A percentile compares a stretch with the other conserved stretches of the same genome.
Evolutionary conservation across 2,329 filamentous ascomycete species (phyloP).

Genomic region (Claviceps lovelessii): DNA sequence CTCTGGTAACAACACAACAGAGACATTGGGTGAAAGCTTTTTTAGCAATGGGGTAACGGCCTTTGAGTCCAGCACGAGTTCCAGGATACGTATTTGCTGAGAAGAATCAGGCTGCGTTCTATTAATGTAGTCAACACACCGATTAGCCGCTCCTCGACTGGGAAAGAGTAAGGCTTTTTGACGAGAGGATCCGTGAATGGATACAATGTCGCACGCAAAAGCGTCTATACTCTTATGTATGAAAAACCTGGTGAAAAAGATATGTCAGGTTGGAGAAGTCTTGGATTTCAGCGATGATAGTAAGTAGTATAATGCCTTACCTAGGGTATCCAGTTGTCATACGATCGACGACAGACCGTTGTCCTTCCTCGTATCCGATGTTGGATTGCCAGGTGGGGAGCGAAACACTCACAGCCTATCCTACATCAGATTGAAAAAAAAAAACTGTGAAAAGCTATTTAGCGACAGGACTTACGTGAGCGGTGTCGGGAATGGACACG

Average conservation of each 20-base stretch:
- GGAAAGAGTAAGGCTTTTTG: conserved; percentile 75
- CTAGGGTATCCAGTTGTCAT: conserved; percentile 87
- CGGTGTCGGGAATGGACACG: conserved; percentile 63
- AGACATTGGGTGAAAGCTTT: conserved; percentile 45
- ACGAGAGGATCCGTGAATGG: conserved; percentile 44
- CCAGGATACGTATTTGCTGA: conserved; percentile 39
- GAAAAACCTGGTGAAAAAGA: conserved; percentile 59
- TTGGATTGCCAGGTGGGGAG: conserved; percentile 87
- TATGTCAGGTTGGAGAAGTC: not conserved
- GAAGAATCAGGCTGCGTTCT: conserved; percentile 36
- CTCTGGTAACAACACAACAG: conserved; percentile 56
- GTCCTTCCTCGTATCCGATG: conserved; percentile 84
- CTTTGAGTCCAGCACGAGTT: conserved; percentile 48
- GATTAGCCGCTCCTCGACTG: conserved; percentile 49
- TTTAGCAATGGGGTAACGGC: conserved; percentile 36
- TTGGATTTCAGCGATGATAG: not conserved
- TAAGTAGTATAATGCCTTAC: conserved; percentile 26
- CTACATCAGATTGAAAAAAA: not conserved
- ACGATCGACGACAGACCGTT: conserved; percentile 68
- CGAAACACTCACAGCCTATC: conserved; percentile 85
- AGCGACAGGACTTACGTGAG: conserved; percentile 45
- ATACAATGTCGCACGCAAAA: conserved; percentile 54
- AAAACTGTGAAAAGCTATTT: not conserved
- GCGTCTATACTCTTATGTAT: conserved; percentile 70
- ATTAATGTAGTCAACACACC: conserved; percentile 62